Evolutionary conservation across 1,284 basidiomycete species (phyloP).

Genomic region (Cryptococcus hybrid): DNA sequence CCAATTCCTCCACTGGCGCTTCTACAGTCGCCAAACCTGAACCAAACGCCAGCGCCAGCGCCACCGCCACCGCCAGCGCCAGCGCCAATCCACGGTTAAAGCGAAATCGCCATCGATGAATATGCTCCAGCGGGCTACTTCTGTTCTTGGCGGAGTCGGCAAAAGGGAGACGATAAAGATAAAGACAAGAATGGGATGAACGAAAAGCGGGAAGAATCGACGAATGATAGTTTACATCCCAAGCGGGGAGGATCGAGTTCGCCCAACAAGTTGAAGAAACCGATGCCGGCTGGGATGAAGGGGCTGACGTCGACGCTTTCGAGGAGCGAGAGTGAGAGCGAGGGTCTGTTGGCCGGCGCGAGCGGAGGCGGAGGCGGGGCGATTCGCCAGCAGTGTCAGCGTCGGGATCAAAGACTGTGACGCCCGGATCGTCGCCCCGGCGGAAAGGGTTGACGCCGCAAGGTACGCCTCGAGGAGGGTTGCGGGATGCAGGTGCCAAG

Average conservation of each 20-base stretch:
- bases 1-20: too few species aligned
- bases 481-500: too few species aligned
- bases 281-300: constrained; percentile 13
- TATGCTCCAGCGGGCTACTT: constrained; percentile 90
- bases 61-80: constrained; percentile 3
- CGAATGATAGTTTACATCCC: too few species aligned
- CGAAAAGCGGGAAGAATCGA: neutral
- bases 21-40: too few species aligned
- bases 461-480: neutral
- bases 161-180: constrained; percentile 18
- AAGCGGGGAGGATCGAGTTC: constrained; percentile 17
- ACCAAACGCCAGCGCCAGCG: too few species aligned
- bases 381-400: neutral
- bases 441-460: neutral
- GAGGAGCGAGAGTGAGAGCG: constrained; percentile 15
- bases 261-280: constrained; percentile 39
- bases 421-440: constrained; percentile 4
- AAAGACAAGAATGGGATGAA: neutral
- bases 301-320: constrained; percentile 11
- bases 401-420: constrained; percentile 1
- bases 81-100: constrained; percentile 43
- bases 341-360: neutral
- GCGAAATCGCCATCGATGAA: constrained; percentile 77
- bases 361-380: neutral
- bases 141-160: constrained; percentile 54